Base-by-base conservation (phyloP, 441 rosid species). In the Erodium trifolium region DNA sequence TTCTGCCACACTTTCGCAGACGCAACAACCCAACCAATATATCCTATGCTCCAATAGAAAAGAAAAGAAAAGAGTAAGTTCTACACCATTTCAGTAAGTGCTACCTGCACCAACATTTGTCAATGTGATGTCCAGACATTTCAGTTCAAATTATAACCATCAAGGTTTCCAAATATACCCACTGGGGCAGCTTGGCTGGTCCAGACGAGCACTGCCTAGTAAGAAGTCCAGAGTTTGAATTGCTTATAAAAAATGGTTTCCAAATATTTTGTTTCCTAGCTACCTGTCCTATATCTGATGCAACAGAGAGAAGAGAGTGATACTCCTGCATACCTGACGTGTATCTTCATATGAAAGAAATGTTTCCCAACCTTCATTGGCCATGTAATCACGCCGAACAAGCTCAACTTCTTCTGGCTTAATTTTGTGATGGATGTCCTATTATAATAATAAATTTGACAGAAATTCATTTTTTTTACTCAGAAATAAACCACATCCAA, bases 341-440 rank as follows among this genome's bases (percentile, higher is more conserved):
- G 91, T 86, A 84, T 94, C 99, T 81, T 94, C 99, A 12, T 92
- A 92, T 2, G 99, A 94, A 67, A 94, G 86, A 78, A 94, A 94
- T 62, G 96, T 88, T 82, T 94, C 99, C 99, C 99, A 94, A 67
- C 99, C 97, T 83, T 88, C 92, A 78, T 94, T 94, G 68, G 99
- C 99, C 31, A 86, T 87, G 79, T 90, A 94, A 82, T 94, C 99
- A 73, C 97, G 99, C 47, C 99, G 97, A 72, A 92, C 97, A 78
- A 94, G 99, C 84, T 90, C 89, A 63, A 94, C 98, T 84, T 90
- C 97, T 77, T 94, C 99, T 5, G 97, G 98, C 82, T 67, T 92
- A 76, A 90, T 94, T 79, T 94, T 85, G 76, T 94, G 87, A 83
- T 94, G 99, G 72, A 94, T 94, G 74, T 92, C 99, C 99, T 94